phyloP scores from a whole-genome alignment of 192 early-diverging fungal species.

The Powellomyces hirtus region DNA sequence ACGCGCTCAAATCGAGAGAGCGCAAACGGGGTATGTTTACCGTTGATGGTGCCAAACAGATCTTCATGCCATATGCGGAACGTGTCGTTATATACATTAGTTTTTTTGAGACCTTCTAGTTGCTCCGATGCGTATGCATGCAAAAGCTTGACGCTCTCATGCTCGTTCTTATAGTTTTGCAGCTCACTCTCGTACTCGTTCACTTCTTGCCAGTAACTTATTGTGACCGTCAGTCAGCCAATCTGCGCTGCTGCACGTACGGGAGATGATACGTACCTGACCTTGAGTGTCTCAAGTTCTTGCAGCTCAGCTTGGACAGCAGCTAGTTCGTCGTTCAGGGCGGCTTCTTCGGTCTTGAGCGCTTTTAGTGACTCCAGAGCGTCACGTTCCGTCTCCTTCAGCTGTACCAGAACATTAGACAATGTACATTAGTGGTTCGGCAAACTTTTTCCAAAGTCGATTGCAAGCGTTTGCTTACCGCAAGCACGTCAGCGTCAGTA shows the following conservation, averaged over 20 bases:
- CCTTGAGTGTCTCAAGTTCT: slow-evolving; percentile 42
- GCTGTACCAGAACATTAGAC: not conserved
- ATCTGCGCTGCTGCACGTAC: not conserved
- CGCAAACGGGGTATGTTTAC: slow-evolving; percentile 22
- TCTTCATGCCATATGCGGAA: slow-evolving; percentile 87
- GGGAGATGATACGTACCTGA: slow-evolving; percentile 48
- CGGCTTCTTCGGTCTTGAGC: slow-evolving; percentile 55
- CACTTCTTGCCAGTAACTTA: slow-evolving; percentile 55
- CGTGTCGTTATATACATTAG: slow-evolving; percentile 93
- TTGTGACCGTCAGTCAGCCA: not conserved
- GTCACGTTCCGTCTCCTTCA: slow-evolving; percentile 41
- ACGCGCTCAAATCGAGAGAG: not conserved
- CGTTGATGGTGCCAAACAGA: slow-evolving; percentile 91
- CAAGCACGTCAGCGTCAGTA: slow-evolving; percentile 11
- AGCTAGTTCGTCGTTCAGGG: slow-evolving; percentile 49
- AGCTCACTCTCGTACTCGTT: slow-evolving; percentile 69
- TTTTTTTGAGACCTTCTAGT: slow-evolving; percentile 81
- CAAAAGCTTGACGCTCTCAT: slow-evolving; percentile 74
- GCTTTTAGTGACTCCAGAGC: slow-evolving; percentile 45
- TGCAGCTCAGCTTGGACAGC: slow-evolving; percentile 25
- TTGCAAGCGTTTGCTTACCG: too few relatives aligned
- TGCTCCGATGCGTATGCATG: slow-evolving; percentile 74
- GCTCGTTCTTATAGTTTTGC: slow-evolving; percentile 67
- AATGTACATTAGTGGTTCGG: too few relatives aligned
- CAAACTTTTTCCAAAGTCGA: too few relatives aligned